Evolutionary conservation across 805 yeast genomes (phyloP).

Genomic region (Candida mattraensis): DNA sequence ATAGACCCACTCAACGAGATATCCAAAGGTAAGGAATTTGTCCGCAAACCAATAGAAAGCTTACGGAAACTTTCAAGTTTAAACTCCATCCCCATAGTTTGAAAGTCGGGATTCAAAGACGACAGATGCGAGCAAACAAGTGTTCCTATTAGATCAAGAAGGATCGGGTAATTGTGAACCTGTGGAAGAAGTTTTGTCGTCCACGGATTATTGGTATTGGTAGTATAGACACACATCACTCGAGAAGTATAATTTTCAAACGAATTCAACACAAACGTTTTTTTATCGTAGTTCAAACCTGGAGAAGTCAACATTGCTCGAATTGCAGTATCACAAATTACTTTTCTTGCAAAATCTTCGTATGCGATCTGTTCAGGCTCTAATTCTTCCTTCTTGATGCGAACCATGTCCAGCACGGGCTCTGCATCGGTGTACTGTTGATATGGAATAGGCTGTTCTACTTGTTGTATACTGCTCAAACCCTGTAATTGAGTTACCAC

Average conservation of each 20-base stretch:
- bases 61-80: conserved; percentile 12
- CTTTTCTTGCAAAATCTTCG: no score
- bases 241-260: conserved; percentile 15
- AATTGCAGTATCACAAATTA: no score
- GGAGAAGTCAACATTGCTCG: conserved; percentile 1
- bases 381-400: no score
- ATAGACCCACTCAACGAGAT: conserved; percentile 16
- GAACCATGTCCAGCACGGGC: no score
- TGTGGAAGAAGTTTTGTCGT: conserved; percentile 11
- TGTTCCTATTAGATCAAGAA: conserved; percentile 17
- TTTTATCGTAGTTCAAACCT: conserved; percentile 10
- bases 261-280: conserved; percentile 14
- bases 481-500: conserved; percentile 12
- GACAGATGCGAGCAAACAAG: conserved; percentile 17
- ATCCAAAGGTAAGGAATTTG: conserved; percentile 12
- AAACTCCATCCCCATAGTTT: conserved; percentile 13
- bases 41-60: conserved; percentile 13
- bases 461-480: conserved; percentile 1
- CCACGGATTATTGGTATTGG: conserved; percentile 18
- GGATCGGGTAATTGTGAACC: conserved; percentile 11
- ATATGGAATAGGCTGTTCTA: neutral
- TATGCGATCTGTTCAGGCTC: no score
- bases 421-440: neutral
- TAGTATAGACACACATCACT: conserved; percentile 14
- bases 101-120: conserved; percentile 7